Evolutionary conservation across 352 stramenopile genomes (phyloP).

Genomic region (Phytophthora hibernalis): DNA sequence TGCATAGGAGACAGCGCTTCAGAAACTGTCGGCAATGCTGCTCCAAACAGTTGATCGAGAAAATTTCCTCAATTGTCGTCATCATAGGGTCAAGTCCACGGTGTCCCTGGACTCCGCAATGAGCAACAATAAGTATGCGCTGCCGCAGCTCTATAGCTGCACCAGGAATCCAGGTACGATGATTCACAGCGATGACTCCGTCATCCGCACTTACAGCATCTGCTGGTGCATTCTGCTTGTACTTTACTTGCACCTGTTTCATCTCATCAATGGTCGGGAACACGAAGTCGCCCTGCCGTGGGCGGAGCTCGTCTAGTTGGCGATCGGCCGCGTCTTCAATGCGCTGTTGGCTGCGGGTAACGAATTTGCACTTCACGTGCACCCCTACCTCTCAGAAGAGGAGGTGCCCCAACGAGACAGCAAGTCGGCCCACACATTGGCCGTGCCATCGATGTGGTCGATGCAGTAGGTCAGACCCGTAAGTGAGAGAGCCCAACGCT

Average conservation of each 20-base stretch:
- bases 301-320: not conserved
- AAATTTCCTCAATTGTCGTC: too few relatives aligned
- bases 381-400: not conserved
- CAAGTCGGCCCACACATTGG: not conserved
- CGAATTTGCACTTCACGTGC: not conserved
- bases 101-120: not conserved
- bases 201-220: not conserved
- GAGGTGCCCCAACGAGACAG: not conserved
- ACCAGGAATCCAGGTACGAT: not conserved
- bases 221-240: not conserved
- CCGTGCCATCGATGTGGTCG: not conserved
- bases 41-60: too few relatives aligned
- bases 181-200: not conserved
- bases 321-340: not conserved
- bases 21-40: too few relatives aligned
- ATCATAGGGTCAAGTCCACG: not conserved
- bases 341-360: not conserved
- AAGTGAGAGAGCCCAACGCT: not conserved
- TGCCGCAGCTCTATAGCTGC: not conserved
- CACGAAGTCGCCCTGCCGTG: not conserved
- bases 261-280: not conserved
- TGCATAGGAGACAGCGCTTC: too few relatives aligned
- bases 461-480: not conserved
- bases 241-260: not conserved
- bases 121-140: not conserved